phyloP scores from a whole-genome alignment of 768 basidiomycete genomes.

The Phanerodontia chrysosporium region DNA sequence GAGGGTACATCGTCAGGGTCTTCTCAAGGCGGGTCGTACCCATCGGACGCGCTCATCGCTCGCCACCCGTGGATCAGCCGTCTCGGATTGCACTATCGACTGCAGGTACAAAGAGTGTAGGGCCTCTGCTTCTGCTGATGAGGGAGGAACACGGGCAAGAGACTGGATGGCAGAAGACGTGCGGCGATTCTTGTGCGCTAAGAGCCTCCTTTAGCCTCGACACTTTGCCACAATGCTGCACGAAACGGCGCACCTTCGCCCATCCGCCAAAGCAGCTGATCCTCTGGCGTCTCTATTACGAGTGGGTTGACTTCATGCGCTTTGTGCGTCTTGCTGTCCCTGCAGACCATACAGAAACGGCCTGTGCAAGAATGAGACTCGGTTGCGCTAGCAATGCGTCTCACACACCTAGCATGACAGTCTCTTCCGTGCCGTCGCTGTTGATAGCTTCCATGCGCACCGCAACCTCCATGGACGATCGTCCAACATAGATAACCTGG shows the following conservation, averaged over 20 bases:
- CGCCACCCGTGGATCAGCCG: slow-evolving; percentile 9
- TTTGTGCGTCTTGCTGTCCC: slow-evolving; percentile 62
- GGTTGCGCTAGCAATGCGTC: not conserved
- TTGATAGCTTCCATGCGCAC: slow-evolving; percentile 75
- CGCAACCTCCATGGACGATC: slow-evolving; percentile 79
- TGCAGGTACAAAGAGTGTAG: slow-evolving; percentile 69
- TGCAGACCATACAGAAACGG: slow-evolving; percentile 90
- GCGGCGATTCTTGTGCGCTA: slow-evolving; percentile 61
- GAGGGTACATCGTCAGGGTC: slow-evolving; percentile 78
- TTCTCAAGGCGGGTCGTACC: slow-evolving; percentile 67
- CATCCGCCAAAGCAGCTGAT: slow-evolving; percentile 55
- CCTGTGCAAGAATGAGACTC: slow-evolving; percentile 37
- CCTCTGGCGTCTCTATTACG: slow-evolving; percentile 54
- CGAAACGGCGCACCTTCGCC: slow-evolving; percentile 55
- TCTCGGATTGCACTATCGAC: slow-evolving; percentile 42
- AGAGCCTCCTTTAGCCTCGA: not conserved
- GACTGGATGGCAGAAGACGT: slow-evolving; percentile 51
- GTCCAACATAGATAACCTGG: slow-evolving; percentile 76
- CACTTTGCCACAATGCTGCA: not conserved
- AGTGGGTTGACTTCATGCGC: slow-evolving; percentile 65
- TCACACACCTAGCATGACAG: slow-evolving; percentile 58
- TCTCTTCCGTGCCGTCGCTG: slow-evolving; percentile 44
- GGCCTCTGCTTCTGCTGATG: slow-evolving; percentile 59
- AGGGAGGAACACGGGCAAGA: slow-evolving; percentile 69
- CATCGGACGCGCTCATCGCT: slow-evolving; percentile 64